Percentiles rank a stretch among this genome's conserved stretches.
These are phyloP conservation scores for Boletus rubroflammeus DNA, from an alignment of 768 basidiomycete genomes.

Conservation along the genomic window DNA sequence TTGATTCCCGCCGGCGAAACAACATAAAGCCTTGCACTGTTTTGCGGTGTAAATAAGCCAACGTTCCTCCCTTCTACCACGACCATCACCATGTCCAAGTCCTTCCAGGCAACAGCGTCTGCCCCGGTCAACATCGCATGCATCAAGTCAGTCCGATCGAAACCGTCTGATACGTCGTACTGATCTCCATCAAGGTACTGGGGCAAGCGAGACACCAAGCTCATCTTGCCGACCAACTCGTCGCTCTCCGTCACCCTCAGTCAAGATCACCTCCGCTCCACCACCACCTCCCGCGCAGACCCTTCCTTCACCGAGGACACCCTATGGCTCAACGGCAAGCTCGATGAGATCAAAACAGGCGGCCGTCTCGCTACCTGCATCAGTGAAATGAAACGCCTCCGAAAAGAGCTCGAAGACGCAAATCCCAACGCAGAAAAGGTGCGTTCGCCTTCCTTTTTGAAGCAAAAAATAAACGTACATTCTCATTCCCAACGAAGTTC, in stretches of 20 bases:
- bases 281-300: constrained; percentile 88
- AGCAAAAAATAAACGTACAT: neutral
- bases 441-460: neutral
- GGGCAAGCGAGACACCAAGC: constrained; percentile 95
- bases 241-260: constrained; percentile 97
- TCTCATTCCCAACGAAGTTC: constrained; percentile 13
- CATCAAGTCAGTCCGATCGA: constrained; percentile 67
- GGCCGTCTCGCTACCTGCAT: constrained; percentile 85
- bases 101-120: constrained; percentile 78
- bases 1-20: constrained; percentile 16
- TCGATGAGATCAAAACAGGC: constrained; percentile 81
- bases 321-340: constrained; percentile 93
- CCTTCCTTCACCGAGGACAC: constrained; percentile 68
- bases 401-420: constrained; percentile 71
- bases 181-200: constrained; percentile 69
- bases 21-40: constrained; percentile 1
- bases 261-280: constrained; percentile 92
- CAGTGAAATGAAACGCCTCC: constrained; percentile 74
- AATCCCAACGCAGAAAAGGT: constrained; percentile 67
- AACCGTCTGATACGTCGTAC: neutral
- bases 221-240: constrained; percentile 96
- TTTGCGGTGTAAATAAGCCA: neutral
- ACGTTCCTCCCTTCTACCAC: constrained; percentile 4
- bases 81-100: constrained; percentile 49
- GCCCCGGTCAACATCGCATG: constrained; percentile 98